Evolutionary conservation across 352 stramenopile species (phyloP).

Genomic region (Pythium dissotocum): DNA sequence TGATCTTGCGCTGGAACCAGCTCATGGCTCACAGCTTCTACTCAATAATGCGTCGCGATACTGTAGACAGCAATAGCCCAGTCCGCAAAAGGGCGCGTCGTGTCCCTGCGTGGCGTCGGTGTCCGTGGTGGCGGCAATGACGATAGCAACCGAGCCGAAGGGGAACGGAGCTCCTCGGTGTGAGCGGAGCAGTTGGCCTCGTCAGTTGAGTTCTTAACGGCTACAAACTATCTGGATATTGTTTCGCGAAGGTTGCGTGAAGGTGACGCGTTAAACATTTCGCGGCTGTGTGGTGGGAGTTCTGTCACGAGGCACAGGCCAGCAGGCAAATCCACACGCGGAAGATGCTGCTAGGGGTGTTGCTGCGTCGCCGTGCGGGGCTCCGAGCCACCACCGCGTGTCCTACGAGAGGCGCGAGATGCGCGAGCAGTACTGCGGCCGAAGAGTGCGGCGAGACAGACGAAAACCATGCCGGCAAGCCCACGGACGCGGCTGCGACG

Average conservation of each 20-base stretch:
- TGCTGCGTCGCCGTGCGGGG: constrained; percentile 21
- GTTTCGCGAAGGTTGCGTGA: constrained; percentile 23
- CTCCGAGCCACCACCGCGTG: background rate
- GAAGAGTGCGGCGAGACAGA: constrained; percentile 5
- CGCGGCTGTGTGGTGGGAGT: constrained; percentile 11
- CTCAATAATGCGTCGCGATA: background rate
- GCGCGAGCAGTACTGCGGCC: background rate
- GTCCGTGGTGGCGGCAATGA: background rate
- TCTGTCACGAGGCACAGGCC: constrained; percentile 18
- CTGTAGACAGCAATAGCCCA: background rate
- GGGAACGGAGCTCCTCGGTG: constrained; percentile 4
- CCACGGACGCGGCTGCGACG: background rate
- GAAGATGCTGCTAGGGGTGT: constrained; percentile 14
- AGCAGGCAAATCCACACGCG: constrained; percentile 2
- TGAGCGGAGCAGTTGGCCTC: background rate
- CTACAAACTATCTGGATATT: constrained; percentile 2
- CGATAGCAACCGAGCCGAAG: background rate
- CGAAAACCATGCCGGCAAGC: background rate
- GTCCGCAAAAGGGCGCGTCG: background rate
- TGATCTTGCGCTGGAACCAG: constrained; percentile 80
- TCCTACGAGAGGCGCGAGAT: background rate
- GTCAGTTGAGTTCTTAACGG: constrained; percentile 3
- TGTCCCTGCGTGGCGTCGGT: background rate
- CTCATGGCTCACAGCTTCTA: constrained; percentile 34
- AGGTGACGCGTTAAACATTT: constrained; percentile 23